Evolutionary conservation across 495 filamentous ascomycete species (phyloP).

Genomic region (Neurospora africana): DNA sequence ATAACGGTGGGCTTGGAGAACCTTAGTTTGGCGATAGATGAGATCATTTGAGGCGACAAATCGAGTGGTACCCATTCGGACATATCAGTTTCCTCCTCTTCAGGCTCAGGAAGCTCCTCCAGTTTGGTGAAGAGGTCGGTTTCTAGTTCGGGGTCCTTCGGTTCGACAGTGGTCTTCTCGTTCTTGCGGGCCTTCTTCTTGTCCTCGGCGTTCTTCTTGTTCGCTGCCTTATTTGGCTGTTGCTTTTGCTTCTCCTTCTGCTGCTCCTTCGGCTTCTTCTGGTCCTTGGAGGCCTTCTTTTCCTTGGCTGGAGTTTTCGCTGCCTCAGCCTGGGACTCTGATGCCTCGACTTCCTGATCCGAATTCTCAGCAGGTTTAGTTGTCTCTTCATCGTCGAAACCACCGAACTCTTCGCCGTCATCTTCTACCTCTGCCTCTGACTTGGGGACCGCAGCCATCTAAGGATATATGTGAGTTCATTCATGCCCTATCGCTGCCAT

Average conservation of each 20-base stretch:
- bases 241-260: conserved; percentile 22
- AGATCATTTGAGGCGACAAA: conserved; percentile 57
- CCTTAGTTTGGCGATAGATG: conserved; percentile 63
- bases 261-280: conserved; percentile 2
- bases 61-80: conserved; percentile 67
- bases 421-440: conserved; percentile 8
- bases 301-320: conserved; percentile 3
- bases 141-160: conserved; percentile 27
- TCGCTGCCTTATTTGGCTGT: conserved; percentile 3
- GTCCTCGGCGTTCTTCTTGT: conserved; percentile 18
- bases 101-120: conserved; percentile 29
- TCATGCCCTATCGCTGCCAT: conserved; percentile 9
- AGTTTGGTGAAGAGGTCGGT: conserved; percentile 31
- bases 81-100: conserved; percentile 43
- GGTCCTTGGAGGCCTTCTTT: conserved; percentile 5
- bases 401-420: conserved; percentile 38
- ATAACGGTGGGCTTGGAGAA: conserved; percentile 75
- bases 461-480: background rate
- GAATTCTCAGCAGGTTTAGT: background rate
- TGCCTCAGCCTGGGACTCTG: background rate
- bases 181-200: conserved; percentile 8
- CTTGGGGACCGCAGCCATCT: conserved; percentile 14
- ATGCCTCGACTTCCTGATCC: background rate
- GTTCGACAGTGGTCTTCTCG: conserved; percentile 10
- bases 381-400: conserved; percentile 37